Base-by-base conservation (phyloP, 495 filamentous ascomycete species). In the Penicillium salamii region DNA sequence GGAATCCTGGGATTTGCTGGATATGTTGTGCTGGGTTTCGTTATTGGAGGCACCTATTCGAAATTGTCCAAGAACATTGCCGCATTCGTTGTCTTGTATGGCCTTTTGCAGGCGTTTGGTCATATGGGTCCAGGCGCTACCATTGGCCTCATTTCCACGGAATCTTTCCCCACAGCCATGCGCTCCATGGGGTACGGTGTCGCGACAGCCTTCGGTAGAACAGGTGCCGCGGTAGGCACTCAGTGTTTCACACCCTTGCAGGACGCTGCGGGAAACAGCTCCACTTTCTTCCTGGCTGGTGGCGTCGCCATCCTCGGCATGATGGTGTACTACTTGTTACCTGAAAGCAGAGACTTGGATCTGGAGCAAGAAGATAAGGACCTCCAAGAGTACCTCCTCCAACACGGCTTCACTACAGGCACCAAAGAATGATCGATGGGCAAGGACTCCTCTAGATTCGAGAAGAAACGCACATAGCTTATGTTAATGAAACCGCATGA, bases 101-200 rank as follows among this genome's bases (percentile, higher is more conserved):
- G 66, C 7, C 46, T 71, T 4, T 42, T 69, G 15, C 66, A 69
- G 41, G 63, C 60, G 2, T 67, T 63, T 17, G 68, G 68, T 0
- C 64, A 71, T n/a, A 55, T 71, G 58, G 68, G 68, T 0, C 68
- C 68, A 1, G 68, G 66, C 0, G 62, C 64, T 2, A 69, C 64
- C 0, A 69, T 71, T 39, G 66, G 66, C 0, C 34, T 71, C 5
- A 68, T 69, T 18, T 66, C 62, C 6, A 49, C 62, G 2, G 68
- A 71, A 34, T 40, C 49, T n/a, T 69, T 67, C 37, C 64, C 68
- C 9, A 71, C 68, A 0, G 64, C 63, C 3, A 62, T 71, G 57
- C 57, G 68, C 3, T 57, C 66, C 3, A 69, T 69, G 66, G 64
- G 66, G 3, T 71, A 69, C 29, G 61, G 64, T 35, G 43, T 71